Percentiles rank a stretch among this genome's conserved stretches.
Conservation (phyloP, 2,329 filamentous ascomycete genomes). For the Fusarium sp. region DNA sequence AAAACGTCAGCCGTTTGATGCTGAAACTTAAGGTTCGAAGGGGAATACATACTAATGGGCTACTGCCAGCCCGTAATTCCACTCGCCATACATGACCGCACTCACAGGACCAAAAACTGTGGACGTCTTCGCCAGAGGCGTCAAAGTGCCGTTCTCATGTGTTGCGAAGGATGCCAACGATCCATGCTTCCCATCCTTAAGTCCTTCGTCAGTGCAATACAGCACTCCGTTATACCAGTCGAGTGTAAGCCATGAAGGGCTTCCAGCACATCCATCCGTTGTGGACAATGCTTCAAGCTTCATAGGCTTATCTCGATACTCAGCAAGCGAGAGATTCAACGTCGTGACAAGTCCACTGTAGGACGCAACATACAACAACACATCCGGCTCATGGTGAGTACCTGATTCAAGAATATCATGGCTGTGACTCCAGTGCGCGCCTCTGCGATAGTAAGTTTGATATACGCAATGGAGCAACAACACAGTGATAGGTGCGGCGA, state of each 20-base stretch:
- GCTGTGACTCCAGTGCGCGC: conserved; percentile 18
- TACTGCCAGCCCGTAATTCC: conserved; percentile 55
- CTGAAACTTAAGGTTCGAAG: background rate
- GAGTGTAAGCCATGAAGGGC: conserved; percentile 71
- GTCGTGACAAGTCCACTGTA: conserved; percentile 62
- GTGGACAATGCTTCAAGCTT: conserved; percentile 56
- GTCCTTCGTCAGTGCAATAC: conserved; percentile 71
- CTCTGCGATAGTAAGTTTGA: conserved; percentile 11
- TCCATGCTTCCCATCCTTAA: conserved; percentile 57
- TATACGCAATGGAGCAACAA: conserved; percentile 36
- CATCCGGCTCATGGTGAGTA: background rate
- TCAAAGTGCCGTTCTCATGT: conserved; percentile 54
- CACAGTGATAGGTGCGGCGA: conserved; percentile 22
- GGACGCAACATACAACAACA: conserved; percentile 59
- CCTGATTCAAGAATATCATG: conserved; percentile 4
- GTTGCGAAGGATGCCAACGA: conserved; percentile 58
- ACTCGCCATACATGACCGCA: conserved; percentile 57
- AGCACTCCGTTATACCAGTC: conserved; percentile 62
- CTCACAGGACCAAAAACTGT: conserved; percentile 59
- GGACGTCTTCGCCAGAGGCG: conserved; percentile 50
- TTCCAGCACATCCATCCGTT: conserved; percentile 62
- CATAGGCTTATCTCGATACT: conserved; percentile 25
- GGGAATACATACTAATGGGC: conserved; percentile 58
- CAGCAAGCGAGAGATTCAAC: conserved; percentile 54
- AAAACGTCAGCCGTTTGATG: conserved; percentile 15